phyloP scores from a whole-genome alignment of 2,329 filamentous ascomycete genomes.

The Helicocarpus griseus region DNA sequence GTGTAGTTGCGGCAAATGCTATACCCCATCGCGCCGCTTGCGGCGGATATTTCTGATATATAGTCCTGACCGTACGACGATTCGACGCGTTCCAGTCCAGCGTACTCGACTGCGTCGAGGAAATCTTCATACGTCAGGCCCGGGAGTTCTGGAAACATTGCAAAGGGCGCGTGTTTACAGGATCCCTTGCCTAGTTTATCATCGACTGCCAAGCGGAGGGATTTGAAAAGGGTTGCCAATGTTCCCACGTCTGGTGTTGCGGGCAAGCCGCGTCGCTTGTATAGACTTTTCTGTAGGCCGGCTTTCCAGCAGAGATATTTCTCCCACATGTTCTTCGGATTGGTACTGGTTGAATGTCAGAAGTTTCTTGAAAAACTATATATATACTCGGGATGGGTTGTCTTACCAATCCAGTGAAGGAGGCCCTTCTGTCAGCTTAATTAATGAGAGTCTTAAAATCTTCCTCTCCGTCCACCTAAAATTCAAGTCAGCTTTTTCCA shows the following conservation, averaged over 20 bases:
- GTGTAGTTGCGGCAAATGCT: neutral
- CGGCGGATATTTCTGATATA: neutral
- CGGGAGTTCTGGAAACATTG: neutral
- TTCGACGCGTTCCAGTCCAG: neutral
- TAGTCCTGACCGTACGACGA: neutral
- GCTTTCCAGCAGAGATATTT: neutral
- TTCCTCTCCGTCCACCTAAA: neutral
- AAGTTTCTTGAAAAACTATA: neutral
- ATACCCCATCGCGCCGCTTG: neutral
- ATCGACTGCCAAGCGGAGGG: neutral
- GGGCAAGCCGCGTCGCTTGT: neutral
- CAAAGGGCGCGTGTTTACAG: neutral
- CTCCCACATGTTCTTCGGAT: neutral
- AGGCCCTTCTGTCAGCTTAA: neutral
- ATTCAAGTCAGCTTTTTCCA: neutral
- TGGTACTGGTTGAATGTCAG: neutral
- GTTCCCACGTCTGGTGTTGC: neutral
- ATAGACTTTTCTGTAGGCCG: neutral
- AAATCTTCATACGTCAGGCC: neutral
- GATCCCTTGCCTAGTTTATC: neutral
- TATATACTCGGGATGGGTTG: neutral
- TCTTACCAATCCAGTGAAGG: neutral
- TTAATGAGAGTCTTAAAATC: neutral
- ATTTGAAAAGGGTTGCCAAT: neutral
- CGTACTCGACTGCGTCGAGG: neutral